These are phyloP conservation scores for Polychytrium aggregatum DNA, from an alignment of 192 early-diverging fungal genomes.

Conservation along the genomic window DNA sequence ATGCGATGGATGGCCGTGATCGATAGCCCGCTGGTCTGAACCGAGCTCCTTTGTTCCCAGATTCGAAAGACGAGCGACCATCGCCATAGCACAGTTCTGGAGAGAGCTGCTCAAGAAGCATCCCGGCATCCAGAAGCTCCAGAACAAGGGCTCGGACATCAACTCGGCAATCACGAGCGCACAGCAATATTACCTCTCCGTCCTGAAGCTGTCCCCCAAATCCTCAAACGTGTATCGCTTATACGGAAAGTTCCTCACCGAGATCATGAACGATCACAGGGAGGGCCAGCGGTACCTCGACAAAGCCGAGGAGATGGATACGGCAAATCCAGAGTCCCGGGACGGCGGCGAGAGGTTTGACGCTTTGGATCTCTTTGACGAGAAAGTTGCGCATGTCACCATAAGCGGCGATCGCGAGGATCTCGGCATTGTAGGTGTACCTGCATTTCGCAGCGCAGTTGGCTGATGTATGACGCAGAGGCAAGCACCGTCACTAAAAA, in stretches of 20 bases:
- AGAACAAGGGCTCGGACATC: slow-evolving; percentile 17
- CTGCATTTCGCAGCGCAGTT: too few species aligned
- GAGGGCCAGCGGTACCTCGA: slow-evolving; percentile 23
- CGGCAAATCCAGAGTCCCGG: slow-evolving; percentile 4
- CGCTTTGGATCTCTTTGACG: slow-evolving; percentile 1
- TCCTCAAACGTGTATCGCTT: slow-evolving; percentile 21
- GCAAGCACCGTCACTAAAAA: too few species aligned
- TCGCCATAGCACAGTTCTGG: slow-evolving; percentile 33
- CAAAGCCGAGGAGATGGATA: slow-evolving; percentile 31
- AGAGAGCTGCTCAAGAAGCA: slow-evolving; percentile 20
- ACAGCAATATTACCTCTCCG: slow-evolving; percentile 15
- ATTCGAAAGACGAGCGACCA: slow-evolving; percentile 9
- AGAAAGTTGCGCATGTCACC: slow-evolving; percentile 9
- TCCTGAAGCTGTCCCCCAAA: slow-evolving; percentile 28
- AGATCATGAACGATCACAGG: slow-evolving; percentile 28
- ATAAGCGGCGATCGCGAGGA: slow-evolving; percentile 20
- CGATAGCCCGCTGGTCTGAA: too few species aligned
- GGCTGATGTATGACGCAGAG: too few species aligned
- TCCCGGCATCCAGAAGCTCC: slow-evolving; percentile 23
- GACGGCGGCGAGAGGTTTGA: slow-evolving; percentile 2
- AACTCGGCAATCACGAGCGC: slow-evolving; percentile 21
- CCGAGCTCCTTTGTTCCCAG: too few species aligned
- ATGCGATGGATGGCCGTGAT: too few species aligned
- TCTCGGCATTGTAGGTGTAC: slow-evolving; percentile 13
- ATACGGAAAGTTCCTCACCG: slow-evolving; percentile 28